Evolutionary conservation across 2,329 filamentous ascomycete species (phyloP), one percentile per base, ranked within the genome.

Genomic region (Fusarium abutilonis): DNA sequence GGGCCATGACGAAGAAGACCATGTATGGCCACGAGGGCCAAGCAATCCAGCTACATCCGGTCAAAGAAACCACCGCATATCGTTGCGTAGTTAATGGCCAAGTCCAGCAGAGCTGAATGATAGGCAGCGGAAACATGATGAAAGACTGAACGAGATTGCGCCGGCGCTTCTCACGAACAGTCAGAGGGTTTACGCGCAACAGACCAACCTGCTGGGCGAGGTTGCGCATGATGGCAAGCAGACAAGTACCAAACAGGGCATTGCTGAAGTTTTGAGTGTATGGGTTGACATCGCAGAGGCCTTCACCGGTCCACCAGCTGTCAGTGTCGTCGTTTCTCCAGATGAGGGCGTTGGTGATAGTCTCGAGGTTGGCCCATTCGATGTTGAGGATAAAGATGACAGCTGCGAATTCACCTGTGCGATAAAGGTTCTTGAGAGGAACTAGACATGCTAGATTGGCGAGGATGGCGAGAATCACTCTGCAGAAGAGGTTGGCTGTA

Each of bases 141-240:
- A 83, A 73, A 4, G 79, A 78, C 63, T 87, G 83, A 6, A 79
- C 54, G 9, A 82, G 53, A 48, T 77, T 79, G 19, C 78, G 76
- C 1, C 74, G 73, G 13, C 74, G 74, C 53, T 72, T 77, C 73
- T 86, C 83, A 4, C 57, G 64, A 15, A 70, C 61, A 2, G 75
- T 77, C 6, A 80, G 72, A 6, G 75, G 73, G 44, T 74, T 73
- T 21, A 76, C 79, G 3, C 81, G 74, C 47, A 78, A 63, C 23
- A 83, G 69, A 29, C 77, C 78, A 49, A 87, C 78, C 65, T 83
- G 82, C 34, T 76, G 70, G 13, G 83, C 78, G 9, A 87, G 77
- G 40, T 83, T 81, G 13, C 79, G 79, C 78, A 86, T 82, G 54
- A 85, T 80, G 68, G 82, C 80, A 46, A 85, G 80, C 40, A 85